phyloP scores from a whole-genome alignment of 2,329 filamentous ascomycete genomes.

The Penicillium digitatum region DNA sequence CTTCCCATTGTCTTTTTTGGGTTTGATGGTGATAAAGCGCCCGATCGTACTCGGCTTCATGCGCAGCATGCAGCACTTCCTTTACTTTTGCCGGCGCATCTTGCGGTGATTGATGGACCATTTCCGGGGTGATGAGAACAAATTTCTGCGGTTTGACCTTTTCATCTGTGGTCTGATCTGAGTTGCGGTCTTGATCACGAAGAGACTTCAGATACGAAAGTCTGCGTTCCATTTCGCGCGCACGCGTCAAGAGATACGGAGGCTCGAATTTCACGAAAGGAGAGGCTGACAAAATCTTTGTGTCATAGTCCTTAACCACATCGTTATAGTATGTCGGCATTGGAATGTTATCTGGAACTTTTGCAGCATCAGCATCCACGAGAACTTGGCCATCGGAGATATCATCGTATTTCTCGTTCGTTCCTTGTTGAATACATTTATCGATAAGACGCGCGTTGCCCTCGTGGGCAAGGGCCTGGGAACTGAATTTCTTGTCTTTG shows the following conservation, averaged over 20 bases:
- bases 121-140: constrained; percentile 87
- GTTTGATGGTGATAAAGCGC: constrained; percentile 90
- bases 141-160: constrained; percentile 68
- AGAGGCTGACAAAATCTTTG: constrained; percentile 88
- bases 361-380: constrained; percentile 31
- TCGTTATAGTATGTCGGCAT: constrained; percentile 93
- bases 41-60: constrained; percentile 95
- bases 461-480: background rate
- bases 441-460: background rate
- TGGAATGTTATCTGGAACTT: constrained; percentile 71
- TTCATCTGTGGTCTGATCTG: constrained; percentile 52
- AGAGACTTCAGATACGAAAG: constrained; percentile 77
- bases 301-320: constrained; percentile 88
- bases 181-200: constrained; percentile 61
- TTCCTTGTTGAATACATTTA: constrained; percentile 12
- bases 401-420: constrained; percentile 17
- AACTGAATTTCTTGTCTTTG: constrained; percentile 9
- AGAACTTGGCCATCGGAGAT: constrained; percentile 15
- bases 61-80: constrained; percentile 89
- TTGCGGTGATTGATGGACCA: constrained; percentile 81
- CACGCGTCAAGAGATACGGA: constrained; percentile 86
- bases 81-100: constrained; percentile 81
- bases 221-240: constrained; percentile 82
- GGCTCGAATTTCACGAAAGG: constrained; percentile 95
- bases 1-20: constrained; percentile 94